Base-by-base conservation (phyloP, 805 yeast species). In the Maudiozyma pseudohumilis region DNA sequence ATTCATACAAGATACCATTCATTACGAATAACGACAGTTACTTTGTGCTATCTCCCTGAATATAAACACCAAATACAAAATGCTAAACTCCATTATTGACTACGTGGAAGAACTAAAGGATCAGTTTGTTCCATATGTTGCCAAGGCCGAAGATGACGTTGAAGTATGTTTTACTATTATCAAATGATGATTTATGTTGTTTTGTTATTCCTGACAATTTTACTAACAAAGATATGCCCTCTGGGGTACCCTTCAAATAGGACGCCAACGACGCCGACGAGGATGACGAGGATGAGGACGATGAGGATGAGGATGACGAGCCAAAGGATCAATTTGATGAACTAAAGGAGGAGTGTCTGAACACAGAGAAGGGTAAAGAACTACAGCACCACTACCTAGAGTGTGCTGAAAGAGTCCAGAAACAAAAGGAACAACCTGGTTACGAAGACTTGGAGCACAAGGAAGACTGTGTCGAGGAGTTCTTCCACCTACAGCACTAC, bases 381-480 rank as follows among this genome's bases (percentile, higher is more conserved):
- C 72, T 72, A 61, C 74, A 75, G 54, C 96, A 88, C 67, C 96
- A 88, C 67, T 87, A 80, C 67, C 78, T 82, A 46, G 96, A 88
- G 66, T 89, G 98, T 74, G 78, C 78, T 42, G 96, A 84, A 68
- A 86, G 96, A 71, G 97, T 89, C 48, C 77, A 92, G 48, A 75
- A 79, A 62, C 94, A 78, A 53, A 74, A 70, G 70, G 85, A 87
- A 68, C 88, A 84, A 58, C 81, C 74, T 50, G 94, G 70, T 52
- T 88, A 89, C 61, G 95, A 66, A 21, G 79, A 81, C 41, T 74
- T 73, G 54, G 77, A 70, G 9, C 72, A 85, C 72, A 89, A 89
- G 68, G 98, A 89, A 71, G 96, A 89, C 68, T 89, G 98, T 73
- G 81, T 89, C 45, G 97, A 89, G 68, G 98, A 89, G 68, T 89